phyloP scores from a whole-genome alignment of 371 early-diverging fungal genomes.

The Nosema muscidifuracis region DNA sequence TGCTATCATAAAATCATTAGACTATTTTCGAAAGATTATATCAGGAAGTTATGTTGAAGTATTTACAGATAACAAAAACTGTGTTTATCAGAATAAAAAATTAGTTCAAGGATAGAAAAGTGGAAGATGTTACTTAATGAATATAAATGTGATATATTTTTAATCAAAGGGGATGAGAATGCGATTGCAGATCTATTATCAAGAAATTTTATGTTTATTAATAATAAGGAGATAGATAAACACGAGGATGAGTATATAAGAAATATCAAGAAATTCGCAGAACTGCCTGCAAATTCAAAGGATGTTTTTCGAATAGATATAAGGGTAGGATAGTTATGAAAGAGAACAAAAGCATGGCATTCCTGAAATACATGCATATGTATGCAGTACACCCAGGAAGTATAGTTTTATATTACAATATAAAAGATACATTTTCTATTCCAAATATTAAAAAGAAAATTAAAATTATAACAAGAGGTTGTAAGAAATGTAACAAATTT shows the following conservation, averaged over 20 bases:
- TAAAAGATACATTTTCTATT: no score
- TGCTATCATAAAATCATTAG: constrained; percentile 8
- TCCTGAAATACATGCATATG: not conserved
- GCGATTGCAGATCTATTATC: constrained; percentile 28
- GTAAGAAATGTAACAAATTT: not conserved
- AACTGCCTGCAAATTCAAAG: no score
- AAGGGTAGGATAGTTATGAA: not conserved
- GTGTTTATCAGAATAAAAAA: not conserved
- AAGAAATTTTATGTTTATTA: not conserved
- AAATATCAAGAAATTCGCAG: no score
- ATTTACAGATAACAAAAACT: constrained; percentile 13
- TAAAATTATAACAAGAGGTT: no score
- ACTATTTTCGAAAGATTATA: constrained; percentile 24
- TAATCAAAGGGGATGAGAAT: constrained; percentile 33
- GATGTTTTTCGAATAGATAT: not conserved
- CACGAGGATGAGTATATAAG: not conserved
- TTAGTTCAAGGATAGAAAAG: not conserved
- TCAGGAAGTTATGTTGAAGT: not conserved
- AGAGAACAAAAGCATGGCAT: not conserved
- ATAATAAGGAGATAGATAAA: no score
- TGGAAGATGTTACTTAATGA: constrained; percentile 25
- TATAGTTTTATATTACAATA: not conserved
- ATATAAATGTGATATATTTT: no score
- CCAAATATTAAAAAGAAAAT: no score
- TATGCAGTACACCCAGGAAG: not conserved